phyloP scores from a whole-genome alignment of 179 eudicot genomes.

The Drosera spatulata region DNA sequence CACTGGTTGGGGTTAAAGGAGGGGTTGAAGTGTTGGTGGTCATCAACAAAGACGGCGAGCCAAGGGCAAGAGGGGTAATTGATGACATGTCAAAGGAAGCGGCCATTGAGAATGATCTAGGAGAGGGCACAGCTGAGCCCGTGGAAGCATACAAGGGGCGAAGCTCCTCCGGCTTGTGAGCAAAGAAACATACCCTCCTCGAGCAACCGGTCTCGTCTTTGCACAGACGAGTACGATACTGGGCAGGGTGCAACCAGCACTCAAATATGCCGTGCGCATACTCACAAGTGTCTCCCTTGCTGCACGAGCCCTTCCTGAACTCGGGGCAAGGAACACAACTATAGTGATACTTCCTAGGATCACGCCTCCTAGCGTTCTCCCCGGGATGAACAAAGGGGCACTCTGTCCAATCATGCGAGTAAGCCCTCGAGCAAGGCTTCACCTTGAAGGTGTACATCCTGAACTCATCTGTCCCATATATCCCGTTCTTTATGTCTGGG shows the following conservation, averaged over 20 bases:
- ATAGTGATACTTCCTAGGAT: conserved; percentile 61
- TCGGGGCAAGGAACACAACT: conserved; percentile 84
- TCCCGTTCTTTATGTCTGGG: conserved; percentile 64
- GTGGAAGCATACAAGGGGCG: conserved; percentile 62
- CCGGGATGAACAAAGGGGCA: conserved; percentile 80
- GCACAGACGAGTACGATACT: conserved; percentile 57
- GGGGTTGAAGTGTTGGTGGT: conserved; percentile 25
- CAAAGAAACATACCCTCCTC: conserved; percentile 66
- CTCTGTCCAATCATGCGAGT: conserved; percentile 76
- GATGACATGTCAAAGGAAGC: conserved; percentile 45
- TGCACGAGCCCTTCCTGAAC: conserved; percentile 59
- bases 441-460: conserved; percentile 62
- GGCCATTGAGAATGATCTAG: conserved; percentile 38
- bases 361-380: conserved; percentile 65
- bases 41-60: conserved; percentile 39
- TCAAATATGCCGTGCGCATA: conserved; percentile 68
- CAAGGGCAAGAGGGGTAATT: conserved; percentile 37
- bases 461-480: conserved; percentile 57
- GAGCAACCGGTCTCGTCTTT: conserved; percentile 48
- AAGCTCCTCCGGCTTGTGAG: conserved; percentile 53
- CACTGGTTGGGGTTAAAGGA: conserved; percentile 24
- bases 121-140: conserved; percentile 25
- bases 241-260: conserved; percentile 59
- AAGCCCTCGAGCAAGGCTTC: conserved; percentile 65
- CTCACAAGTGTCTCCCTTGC: conserved; percentile 56